Conservation (phyloP, 345 rosid genomes). For the Citrus inodora region DNA sequence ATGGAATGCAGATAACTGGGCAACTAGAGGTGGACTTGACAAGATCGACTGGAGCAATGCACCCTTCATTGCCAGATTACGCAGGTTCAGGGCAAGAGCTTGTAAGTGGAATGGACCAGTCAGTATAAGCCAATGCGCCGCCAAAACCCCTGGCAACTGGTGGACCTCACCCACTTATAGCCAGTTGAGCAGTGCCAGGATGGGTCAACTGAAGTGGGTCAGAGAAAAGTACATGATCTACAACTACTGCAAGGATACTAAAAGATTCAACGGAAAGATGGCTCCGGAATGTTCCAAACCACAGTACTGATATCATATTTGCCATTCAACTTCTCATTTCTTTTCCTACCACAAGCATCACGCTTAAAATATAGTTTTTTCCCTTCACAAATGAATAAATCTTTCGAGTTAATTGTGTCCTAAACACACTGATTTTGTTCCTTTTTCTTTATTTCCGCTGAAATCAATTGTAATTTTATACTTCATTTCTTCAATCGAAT, state of each 20-base stretch:
- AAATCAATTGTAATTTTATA: neutral
- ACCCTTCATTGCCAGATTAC: conserved; percentile 53
- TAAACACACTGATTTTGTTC: neutral
- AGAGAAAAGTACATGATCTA: conserved; percentile 58
- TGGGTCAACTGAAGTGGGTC: conserved; percentile 46
- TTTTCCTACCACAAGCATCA: neutral
- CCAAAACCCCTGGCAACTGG: conserved; percentile 42
- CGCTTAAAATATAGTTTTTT: neutral
- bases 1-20: conserved; percentile 80
- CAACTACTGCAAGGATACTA: conserved; percentile 60
- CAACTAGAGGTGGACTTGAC: conserved; percentile 67
- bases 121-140: conserved; percentile 45
- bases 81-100: conserved; percentile 49
- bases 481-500: neutral
- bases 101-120: conserved; percentile 58
- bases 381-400: neutral
- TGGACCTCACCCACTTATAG: conserved; percentile 52
- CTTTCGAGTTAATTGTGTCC: neutral
- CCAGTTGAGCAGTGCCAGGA: conserved; percentile 38
- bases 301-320: conserved; percentile 42
- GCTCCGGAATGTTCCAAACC: conserved; percentile 63
- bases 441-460: neutral
- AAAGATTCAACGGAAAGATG: conserved; percentile 53
- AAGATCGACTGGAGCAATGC: conserved; percentile 58
- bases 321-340: conserved; percentile 3